Conservation (phyloP, 1,284 basidiomycete genomes). For the Filobasidium uniguttulatum region DNA sequence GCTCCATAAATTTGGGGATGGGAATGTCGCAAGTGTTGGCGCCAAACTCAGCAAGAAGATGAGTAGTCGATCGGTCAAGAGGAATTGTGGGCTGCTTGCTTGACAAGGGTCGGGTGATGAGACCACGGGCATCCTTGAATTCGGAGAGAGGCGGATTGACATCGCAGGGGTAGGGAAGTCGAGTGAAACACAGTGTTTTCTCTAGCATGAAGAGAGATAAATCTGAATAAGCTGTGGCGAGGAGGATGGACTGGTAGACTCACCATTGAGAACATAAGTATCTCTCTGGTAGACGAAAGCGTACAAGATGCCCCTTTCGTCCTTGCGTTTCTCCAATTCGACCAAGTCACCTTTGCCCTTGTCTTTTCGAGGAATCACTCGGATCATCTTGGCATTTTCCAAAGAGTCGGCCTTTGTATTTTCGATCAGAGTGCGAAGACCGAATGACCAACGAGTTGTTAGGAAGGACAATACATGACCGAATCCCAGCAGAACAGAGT, state of each 20-base stretch:
- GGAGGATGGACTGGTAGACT: neutral
- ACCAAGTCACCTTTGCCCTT: conserved; percentile 88
- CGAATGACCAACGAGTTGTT: conserved; percentile 77
- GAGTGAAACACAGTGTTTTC: conserved; percentile 55
- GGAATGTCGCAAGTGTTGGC: conserved; percentile 91
- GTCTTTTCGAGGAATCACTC: conserved; percentile 71
- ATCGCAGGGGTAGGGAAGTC: conserved; percentile 80
- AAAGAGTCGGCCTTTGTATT: conserved; percentile 52
- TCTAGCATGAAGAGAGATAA: conserved; percentile 19
- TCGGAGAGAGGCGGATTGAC: conserved; percentile 53
- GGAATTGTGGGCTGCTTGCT: conserved; percentile 36
- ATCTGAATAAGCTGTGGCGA: neutral
- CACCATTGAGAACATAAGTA: conserved; percentile 56
- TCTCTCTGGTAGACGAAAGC: conserved; percentile 94
- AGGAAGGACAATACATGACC: conserved; percentile 89
- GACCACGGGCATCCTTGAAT: conserved; percentile 49
- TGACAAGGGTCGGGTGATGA: conserved; percentile 27
- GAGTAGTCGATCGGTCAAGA: conserved; percentile 24
- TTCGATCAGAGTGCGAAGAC: conserved; percentile 63
- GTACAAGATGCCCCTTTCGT: conserved; percentile 48
- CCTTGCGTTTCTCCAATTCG: conserved; percentile 49
- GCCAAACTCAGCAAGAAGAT: conserved; percentile 52
- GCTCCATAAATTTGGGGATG: conserved; percentile 73
- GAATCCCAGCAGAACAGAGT: conserved; percentile 67
- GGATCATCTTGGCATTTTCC: conserved; percentile 62